These are phyloP conservation scores for Termitomyces sp. DNA, from an alignment of 1,284 basidiomycete species.

Conservation along the genomic window DNA sequence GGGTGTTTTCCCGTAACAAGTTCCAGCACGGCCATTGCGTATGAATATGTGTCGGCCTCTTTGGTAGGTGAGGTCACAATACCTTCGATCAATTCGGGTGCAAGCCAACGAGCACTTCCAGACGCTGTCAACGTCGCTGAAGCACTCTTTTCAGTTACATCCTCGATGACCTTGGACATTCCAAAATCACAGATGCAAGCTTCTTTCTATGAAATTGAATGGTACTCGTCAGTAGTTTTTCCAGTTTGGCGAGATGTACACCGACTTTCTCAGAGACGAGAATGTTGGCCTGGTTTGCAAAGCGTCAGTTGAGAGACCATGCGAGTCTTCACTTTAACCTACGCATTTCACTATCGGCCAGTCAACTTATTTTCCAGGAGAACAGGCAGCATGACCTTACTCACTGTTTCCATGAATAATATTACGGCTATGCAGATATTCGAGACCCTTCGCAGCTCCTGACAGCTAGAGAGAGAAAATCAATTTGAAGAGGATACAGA, in stretches of 20 bases:
- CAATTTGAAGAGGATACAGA: neutral
- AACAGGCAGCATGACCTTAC: constrained; percentile 17
- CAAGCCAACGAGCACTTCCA: constrained; percentile 48
- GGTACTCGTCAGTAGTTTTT: neutral
- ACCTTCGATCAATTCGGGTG: constrained; percentile 49
- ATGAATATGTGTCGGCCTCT: constrained; percentile 49
- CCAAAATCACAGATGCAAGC: constrained; percentile 58
- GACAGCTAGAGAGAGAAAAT: constrained; percentile 32
- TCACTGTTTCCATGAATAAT: constrained; percentile 54
- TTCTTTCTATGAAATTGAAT: constrained; percentile 31
- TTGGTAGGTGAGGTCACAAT: constrained; percentile 34
- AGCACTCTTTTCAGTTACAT: constrained; percentile 41
- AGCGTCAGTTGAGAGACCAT: neutral
- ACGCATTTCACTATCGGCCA: constrained; percentile 50
- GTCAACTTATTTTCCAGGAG: neutral
- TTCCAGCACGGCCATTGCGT: constrained; percentile 53
- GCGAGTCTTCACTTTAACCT: constrained; percentile 22
- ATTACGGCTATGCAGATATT: constrained; percentile 44
- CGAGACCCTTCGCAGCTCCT: constrained; percentile 46
- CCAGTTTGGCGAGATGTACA: neutral
- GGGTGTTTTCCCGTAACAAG: constrained; percentile 45
- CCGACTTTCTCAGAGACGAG: constrained; percentile 35
- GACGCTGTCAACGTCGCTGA: constrained; percentile 39
- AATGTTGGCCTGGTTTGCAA: constrained; percentile 42
- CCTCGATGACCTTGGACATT: constrained; percentile 53